Base-by-base conservation (phyloP, 176 grass and related monocot species). In the Carex pumila region DNA sequence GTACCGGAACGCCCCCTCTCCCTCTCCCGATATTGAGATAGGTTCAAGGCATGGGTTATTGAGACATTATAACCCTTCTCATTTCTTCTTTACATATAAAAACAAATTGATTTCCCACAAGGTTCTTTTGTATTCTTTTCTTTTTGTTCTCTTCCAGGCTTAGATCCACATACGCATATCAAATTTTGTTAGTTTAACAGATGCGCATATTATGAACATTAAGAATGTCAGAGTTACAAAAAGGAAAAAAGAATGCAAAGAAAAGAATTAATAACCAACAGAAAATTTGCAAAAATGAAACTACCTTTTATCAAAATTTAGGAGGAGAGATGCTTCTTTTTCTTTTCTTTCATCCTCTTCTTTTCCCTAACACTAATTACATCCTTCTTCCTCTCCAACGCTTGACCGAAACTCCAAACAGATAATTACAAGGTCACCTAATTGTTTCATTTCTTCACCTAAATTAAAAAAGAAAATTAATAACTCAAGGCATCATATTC, bases 221-320 rank as follows among this genome's bases (percentile, higher is more conserved):
- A 55, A 55, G 0, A 61, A 60, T 32, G 77, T 61, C 30, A 17
- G 68, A 45, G 31, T 19, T 21, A 13, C 41, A 25, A 12, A 25
- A 78, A 1, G 58, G 15, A 47, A 14, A 81, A 64, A 0, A 22
- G 25, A 37, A 41, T 57, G 73, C 79, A 64, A 59, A 12, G 54
- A 60, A 60, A 19, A 19, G 29, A 56, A 62, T 21, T 10, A 80
- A 12, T 64, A 65, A 5, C 5, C 56, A 25, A 81, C 36, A 64
- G 3, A 81, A 81, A 81, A 45, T 49, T 64, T 63, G 36, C 34
- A 81, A 65, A 63, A 12, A 63, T 61, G 62, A 0, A 64, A 62
- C 60, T 65, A 49, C 36, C 12, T 47, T 81, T 64, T 81, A 65
- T 34, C 79, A 81, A 81, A 81, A 81, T 81, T 81, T 49, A 61